These are phyloP conservation scores for Trametes coccinea DNA, from an alignment of 768 basidiomycete genomes.

Conservation along the genomic window DNA sequence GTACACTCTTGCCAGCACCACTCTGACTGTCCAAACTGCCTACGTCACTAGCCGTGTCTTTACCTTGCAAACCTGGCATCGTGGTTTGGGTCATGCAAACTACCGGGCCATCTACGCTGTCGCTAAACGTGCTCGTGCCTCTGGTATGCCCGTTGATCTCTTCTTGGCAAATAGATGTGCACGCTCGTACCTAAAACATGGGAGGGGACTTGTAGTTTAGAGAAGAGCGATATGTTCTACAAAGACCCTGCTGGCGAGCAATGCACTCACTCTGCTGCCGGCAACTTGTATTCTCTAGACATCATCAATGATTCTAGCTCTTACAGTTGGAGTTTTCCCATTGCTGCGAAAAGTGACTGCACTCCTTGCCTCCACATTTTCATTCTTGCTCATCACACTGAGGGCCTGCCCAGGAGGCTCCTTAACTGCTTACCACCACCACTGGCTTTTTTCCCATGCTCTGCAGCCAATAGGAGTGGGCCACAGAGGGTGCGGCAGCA, in stretches of 20 bases:
- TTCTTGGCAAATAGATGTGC: slow-evolving; percentile 32
- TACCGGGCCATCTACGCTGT: slow-evolving; percentile 21
- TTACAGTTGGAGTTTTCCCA: slow-evolving; percentile 36
- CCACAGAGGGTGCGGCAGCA: too few relatives aligned
- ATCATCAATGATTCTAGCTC: slow-evolving; percentile 38
- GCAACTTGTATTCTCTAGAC: slow-evolving; percentile 31
- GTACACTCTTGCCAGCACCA: too few relatives aligned
- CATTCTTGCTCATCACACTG: slow-evolving; percentile 26
- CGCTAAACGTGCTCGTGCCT: slow-evolving; percentile 3
- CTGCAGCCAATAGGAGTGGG: too few relatives aligned
- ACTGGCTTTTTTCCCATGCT: too few relatives aligned
- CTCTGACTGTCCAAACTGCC: too few relatives aligned
- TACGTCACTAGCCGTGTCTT: neutral
- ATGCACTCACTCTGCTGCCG: neutral
- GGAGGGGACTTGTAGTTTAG: slow-evolving; percentile 20
- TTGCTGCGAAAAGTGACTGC: slow-evolving; percentile 32
- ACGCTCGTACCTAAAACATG: slow-evolving; percentile 33
- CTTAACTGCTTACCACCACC: too few relatives aligned
- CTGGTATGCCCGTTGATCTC: slow-evolving; percentile 30
- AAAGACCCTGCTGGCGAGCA: slow-evolving; percentile 32
- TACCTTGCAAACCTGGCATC: slow-evolving; percentile 26
- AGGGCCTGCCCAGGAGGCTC: slow-evolving; percentile 19
- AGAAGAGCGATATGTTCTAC: slow-evolving; percentile 32
- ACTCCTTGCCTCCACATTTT: slow-evolving; percentile 32
- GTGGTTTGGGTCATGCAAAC: slow-evolving; percentile 28